Base-by-base conservation (phyloP, 2,329 filamentous ascomycete species). In the Hypomyces perniciosus region DNA sequence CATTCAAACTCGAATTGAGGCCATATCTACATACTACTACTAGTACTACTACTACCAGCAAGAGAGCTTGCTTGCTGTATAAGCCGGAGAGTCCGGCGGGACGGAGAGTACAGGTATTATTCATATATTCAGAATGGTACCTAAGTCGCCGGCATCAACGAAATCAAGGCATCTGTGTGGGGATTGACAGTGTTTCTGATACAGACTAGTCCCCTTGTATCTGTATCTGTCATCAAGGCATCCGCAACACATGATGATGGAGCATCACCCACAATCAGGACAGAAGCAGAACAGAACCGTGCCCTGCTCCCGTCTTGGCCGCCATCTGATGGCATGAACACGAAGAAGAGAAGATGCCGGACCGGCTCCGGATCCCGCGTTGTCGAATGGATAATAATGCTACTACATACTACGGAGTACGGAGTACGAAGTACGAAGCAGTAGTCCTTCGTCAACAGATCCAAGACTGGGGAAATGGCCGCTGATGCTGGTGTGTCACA, bases 131-230 rank as follows among this genome's bases (percentile, higher is more conserved):
- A 35, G 2, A 35, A 12, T 40, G 48, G 47, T 40, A 20, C 20
- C 20, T 20, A 20, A 20, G 20, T 35, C 44, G 45, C 40, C 34
- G 44, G 48, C 12, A n/a, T 38, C 31, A 44, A 39, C 33, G 44
- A 51, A 51, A 47, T 51, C 44, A 51, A 51, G 49, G 44, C 44
- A 33, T 38, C 30, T 13, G 28, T 20, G 38, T 44, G 44, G 28
- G 44, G 49, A 13, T 41, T 45, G 9, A 33, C 35, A 29, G 10
- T 34, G 42, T 28, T 46, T 46, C 48, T 34, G 43, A 35, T 46
- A 26, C 9, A n/a, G 43, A 20, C 48, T 34, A 30, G 35, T 9
- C 20, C 20, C 20, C 20, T 20, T 20, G 20, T 20, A 20, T 20
- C 20, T 20, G 20, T 20, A 20, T 20, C 20, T 20, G 20, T 20